A percentile compares a stretch with the other conserved stretches of the same genome.
Conservation (phyloP, 305 asterid genomes). For the Salvia sclarea region DNA sequence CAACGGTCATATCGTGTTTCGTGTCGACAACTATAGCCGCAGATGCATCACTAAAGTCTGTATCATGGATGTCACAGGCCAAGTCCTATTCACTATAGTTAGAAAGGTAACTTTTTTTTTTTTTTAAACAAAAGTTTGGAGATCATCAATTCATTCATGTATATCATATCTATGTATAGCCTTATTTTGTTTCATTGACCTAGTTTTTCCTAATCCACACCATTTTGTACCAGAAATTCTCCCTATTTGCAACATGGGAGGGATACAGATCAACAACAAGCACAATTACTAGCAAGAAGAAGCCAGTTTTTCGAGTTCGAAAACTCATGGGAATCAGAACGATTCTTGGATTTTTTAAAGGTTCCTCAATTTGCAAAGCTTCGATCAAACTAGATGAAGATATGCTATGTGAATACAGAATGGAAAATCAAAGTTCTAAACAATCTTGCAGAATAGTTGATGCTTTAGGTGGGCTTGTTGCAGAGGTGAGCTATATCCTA, state of each 20-base stretch:
- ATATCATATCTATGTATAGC: too few relatives aligned
- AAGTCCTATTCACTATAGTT: slow-evolving; percentile 35
- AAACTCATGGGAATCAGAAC: slow-evolving; percentile 26
- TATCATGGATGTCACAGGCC: slow-evolving; percentile 43
- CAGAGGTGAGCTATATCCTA: slow-evolving; percentile 35
- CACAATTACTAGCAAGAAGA: background rate
- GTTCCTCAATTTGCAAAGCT: slow-evolving; percentile 35
- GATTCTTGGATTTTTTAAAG: slow-evolving; percentile 33
- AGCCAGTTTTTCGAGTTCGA: slow-evolving; percentile 32
- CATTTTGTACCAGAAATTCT: slow-evolving; percentile 27
- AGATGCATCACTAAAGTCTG: slow-evolving; percentile 31
- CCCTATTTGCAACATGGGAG: slow-evolving; percentile 39
- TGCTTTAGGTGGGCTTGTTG: slow-evolving; percentile 41
- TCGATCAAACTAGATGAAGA: slow-evolving; percentile 18
- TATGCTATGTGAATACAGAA: slow-evolving; percentile 27
- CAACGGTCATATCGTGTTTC: slow-evolving; percentile 36
- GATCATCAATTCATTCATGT: too few relatives aligned
- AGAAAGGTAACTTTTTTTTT: slow-evolving; percentile 32
- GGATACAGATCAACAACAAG: slow-evolving; percentile 33
- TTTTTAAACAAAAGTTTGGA: too few relatives aligned
- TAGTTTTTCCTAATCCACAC: background rate
- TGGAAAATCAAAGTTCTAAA: slow-evolving; percentile 38
- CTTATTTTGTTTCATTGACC: background rate
- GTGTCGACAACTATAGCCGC: slow-evolving; percentile 42
- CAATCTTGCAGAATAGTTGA: slow-evolving; percentile 39